Percentiles rank a stretch among this genome's conserved stretches.
Evolutionary conservation across 192 early-diverging fungal species (phyloP).

Genomic region (Backusella circina): DNA sequence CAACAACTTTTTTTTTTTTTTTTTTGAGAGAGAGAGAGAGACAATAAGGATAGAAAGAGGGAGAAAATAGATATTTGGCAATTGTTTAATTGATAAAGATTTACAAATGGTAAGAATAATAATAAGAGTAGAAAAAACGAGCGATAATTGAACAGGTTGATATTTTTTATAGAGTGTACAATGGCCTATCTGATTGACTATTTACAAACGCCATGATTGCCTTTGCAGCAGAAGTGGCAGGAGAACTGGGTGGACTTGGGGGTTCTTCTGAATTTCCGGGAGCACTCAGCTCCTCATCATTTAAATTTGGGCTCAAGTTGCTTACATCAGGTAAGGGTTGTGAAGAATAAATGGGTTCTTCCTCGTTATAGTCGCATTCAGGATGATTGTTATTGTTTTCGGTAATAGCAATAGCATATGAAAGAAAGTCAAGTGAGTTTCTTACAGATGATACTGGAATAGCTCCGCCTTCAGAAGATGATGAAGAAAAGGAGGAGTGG

Average conservation of each 20-base stretch:
- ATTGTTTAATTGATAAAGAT: not conserved
- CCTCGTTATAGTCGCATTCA: not conserved
- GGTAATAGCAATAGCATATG: constrained; percentile 31
- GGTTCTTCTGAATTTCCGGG: not conserved
- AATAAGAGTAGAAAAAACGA: no score
- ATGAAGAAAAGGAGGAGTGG: not conserved
- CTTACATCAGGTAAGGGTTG: not conserved
- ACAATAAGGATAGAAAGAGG: not conserved
- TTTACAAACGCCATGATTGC: constrained; percentile 34
- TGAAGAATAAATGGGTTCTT: not conserved
- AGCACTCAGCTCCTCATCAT: not conserved
- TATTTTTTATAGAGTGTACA: not conserved
- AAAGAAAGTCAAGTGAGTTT: constrained; percentile 30
- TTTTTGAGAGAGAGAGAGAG: no score
- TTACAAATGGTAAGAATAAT: not conserved
- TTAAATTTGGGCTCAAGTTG: not conserved
- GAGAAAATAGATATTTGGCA: not conserved
- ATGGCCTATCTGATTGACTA: not conserved
- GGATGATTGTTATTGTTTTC: constrained; percentile 8
- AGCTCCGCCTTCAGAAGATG: not conserved
- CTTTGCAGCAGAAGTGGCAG: constrained; percentile 29
- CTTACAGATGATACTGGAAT: not conserved
- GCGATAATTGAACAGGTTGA: not conserved
- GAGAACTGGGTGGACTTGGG: constrained; percentile 17
- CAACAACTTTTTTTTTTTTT: no score